phyloP scores from a whole-genome alignment of 106 monocot genomes.

The Dactylorhiza incarnata region DNA sequence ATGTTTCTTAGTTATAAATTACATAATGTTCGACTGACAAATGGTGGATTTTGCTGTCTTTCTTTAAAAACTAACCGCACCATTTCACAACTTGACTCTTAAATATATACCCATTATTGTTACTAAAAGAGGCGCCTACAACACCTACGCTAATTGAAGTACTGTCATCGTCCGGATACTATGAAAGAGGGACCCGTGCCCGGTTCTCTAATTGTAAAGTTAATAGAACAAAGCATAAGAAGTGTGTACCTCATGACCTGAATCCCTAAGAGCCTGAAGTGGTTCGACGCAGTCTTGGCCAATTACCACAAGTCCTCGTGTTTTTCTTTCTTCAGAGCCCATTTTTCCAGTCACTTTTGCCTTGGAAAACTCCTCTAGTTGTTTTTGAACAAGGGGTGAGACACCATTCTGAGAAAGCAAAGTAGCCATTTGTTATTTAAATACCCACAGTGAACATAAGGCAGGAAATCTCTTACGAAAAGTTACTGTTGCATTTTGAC shows the following conservation, averaged over 20 bases:
- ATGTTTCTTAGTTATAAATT: no score
- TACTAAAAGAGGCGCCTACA: no score
- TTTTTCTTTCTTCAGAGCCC: constrained; percentile 26
- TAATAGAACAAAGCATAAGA: neutral
- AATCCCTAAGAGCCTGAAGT: constrained; percentile 71
- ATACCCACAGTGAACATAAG: neutral
- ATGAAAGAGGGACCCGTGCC: no score
- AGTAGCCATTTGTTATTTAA: neutral
- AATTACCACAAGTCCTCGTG: constrained; percentile 49
- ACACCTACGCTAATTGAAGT: no score
- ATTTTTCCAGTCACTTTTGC: constrained; percentile 14
- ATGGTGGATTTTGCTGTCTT: no score
- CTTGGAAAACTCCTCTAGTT: constrained; percentile 64
- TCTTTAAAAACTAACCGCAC: no score
- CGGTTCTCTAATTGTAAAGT: neutral
- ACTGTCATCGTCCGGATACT: no score
- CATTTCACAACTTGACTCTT: no score
- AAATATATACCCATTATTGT: no score
- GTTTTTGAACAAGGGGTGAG: constrained; percentile 63
- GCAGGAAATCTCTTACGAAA: neutral
- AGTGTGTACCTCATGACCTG: constrained; percentile 71
- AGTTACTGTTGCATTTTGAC: neutral
- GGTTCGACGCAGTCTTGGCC: constrained; percentile 87
- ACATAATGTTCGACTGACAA: no score
- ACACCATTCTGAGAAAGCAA: constrained; percentile 57